These are phyloP conservation scores for Salix purpurea DNA, from an alignment of 345 rosid species.

Conservation along the genomic window DNA sequence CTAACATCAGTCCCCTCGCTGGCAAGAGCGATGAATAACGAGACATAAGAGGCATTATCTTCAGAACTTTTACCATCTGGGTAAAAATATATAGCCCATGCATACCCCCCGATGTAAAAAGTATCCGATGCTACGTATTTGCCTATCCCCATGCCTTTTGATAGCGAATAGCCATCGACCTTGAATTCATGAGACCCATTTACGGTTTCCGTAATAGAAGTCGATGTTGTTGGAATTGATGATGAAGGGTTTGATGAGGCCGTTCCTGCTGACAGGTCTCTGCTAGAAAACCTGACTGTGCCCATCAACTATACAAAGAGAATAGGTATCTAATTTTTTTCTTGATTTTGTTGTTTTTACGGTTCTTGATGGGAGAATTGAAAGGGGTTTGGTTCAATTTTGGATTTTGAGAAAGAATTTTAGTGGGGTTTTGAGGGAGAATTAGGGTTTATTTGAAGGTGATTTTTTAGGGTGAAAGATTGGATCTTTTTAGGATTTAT, in stretches of 20 bases:
- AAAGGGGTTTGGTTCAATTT: constrained; percentile 2
- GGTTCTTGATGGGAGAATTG: neutral
- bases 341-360: neutral
- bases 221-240: constrained; percentile 37
- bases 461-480: neutral
- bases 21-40: constrained; percentile 63
- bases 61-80: constrained; percentile 79
- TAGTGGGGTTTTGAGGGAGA: neutral
- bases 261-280: constrained; percentile 31
- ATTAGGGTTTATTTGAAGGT: constrained; percentile 16
- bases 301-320: constrained; percentile 46
- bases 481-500: too few relatives aligned
- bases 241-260: constrained; percentile 29
- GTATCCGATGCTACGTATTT: constrained; percentile 59
- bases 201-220: constrained; percentile 44
- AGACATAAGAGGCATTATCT: constrained; percentile 56
- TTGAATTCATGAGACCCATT: constrained; percentile 67
- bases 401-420: neutral
- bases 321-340: constrained; percentile 1
- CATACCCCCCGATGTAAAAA: constrained; percentile 60
- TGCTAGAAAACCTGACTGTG: constrained; percentile 36
- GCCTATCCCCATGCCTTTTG: constrained; percentile 66
- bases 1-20: constrained; percentile 70
- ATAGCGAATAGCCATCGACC: constrained; percentile 56
- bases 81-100: constrained; percentile 73